Percentiles rank a stretch among this genome's conserved stretches.
phyloP scores from a whole-genome alignment of 2,329 filamentous ascomycete species.

The Pseudogymnoascus sp. region DNA sequence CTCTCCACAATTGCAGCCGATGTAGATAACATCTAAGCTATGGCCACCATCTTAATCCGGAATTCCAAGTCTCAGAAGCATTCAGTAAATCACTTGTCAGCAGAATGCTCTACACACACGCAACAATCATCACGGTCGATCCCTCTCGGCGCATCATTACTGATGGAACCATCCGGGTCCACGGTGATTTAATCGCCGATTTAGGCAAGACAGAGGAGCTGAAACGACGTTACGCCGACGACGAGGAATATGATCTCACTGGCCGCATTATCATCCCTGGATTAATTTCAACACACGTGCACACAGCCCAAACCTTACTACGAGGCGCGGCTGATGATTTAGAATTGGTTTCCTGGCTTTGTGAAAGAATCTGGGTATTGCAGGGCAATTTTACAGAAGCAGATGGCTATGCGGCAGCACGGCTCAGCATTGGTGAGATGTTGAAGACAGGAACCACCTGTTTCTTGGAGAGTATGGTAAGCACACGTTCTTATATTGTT shows the following conservation, averaged over 20 bases:
- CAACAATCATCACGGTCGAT: constrained; percentile 47
- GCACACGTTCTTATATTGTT: constrained; percentile 14
- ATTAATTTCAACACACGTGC: constrained; percentile 44
- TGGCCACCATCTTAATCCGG: not conserved
- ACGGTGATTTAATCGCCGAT: constrained; percentile 33
- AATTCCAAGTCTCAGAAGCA: not conserved
- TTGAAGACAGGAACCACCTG: constrained; percentile 43
- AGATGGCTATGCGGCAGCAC: constrained; percentile 42
- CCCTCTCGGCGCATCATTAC: constrained; percentile 36
- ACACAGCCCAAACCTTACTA: constrained; percentile 42
- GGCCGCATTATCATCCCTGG: constrained; percentile 43
- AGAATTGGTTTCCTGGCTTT: constrained; percentile 43
- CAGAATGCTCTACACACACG: constrained; percentile 39
- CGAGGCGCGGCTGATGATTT: constrained; percentile 40
- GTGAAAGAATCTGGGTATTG: constrained; percentile 43
- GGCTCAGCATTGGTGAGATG: constrained; percentile 45
- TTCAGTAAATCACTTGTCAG: not conserved
- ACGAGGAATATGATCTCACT: constrained; percentile 30
- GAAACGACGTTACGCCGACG: constrained; percentile 24
- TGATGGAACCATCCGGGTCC: constrained; percentile 39
- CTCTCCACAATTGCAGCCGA: not conserved
- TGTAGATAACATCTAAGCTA: not conserved
- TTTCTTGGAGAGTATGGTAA: constrained; percentile 46
- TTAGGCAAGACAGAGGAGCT: constrained; percentile 36
- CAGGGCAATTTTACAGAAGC: constrained; percentile 38